Evolutionary conservation across 2,329 filamentous ascomycete genomes (phyloP).

Genomic region (Fusarium circinatum): DNA sequence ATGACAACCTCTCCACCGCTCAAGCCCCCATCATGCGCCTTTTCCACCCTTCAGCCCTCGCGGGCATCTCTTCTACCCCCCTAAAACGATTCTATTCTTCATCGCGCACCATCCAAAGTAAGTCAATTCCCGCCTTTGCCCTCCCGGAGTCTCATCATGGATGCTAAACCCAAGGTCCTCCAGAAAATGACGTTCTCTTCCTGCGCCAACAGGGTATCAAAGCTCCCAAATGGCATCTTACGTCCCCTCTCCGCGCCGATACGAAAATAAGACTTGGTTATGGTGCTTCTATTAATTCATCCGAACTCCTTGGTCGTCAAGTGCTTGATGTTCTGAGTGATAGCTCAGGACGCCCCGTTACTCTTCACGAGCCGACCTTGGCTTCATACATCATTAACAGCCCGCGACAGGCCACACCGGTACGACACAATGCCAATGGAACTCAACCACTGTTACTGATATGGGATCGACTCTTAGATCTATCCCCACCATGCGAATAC

Average conservation of each 20-base stretch:
- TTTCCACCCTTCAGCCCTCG: background rate
- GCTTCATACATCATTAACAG: slow-evolving; percentile 78
- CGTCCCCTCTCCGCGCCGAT: slow-evolving; percentile 48
- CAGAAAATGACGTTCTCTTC: slow-evolving; percentile 55
- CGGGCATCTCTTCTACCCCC: background rate
- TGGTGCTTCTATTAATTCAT: slow-evolving; percentile 59
- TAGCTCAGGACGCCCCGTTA: slow-evolving; percentile 59
- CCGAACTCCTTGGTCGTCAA: slow-evolving; percentile 71
- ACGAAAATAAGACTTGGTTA: slow-evolving; percentile 52
- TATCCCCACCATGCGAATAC: slow-evolving; percentile 80
- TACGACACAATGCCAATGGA: slow-evolving; percentile 18
- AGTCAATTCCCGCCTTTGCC: background rate
- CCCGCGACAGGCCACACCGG: slow-evolving; percentile 77
- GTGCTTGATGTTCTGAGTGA: slow-evolving; percentile 69
- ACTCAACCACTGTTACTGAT: background rate
- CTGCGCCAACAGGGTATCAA: slow-evolving; percentile 52
- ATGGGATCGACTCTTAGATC: slow-evolving; percentile 38
- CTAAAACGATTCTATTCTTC: slow-evolving; percentile 42
- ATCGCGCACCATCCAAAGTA: slow-evolving; percentile 44
- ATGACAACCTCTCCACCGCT: slow-evolving; percentile 15
- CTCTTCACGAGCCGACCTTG: slow-evolving; percentile 73
- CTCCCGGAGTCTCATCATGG: slow-evolving; percentile 2
- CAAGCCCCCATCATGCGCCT: slow-evolving; percentile 30
- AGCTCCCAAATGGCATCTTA: slow-evolving; percentile 52
- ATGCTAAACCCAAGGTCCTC: slow-evolving; percentile 10